phyloP scores from a whole-genome alignment of 306 rosid species.

The Casuarina cunninghamiana region DNA sequence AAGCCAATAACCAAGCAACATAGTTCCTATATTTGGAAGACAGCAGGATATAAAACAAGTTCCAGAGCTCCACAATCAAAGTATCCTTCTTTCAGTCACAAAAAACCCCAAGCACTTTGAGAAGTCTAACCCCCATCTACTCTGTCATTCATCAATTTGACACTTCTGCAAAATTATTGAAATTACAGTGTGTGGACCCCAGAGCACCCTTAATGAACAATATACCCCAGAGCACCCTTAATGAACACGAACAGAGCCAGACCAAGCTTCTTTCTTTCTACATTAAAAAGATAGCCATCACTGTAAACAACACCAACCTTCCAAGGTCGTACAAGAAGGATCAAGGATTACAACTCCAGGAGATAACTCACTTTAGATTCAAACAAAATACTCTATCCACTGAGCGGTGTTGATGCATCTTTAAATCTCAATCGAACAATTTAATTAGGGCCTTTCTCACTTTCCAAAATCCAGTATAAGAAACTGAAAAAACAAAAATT shows the following conservation, averaged over 20 bases:
- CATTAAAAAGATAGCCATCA: constrained; percentile 24
- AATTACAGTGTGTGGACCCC: constrained; percentile 8
- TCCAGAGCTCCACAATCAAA: constrained; percentile 3
- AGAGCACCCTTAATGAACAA: constrained; percentile 18
- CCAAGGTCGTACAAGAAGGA: constrained; percentile 23
- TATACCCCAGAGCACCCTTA: constrained; percentile 20
- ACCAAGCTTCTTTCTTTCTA: constrained; percentile 9
- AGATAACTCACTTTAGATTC: constrained; percentile 26
- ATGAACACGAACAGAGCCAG: not conserved
- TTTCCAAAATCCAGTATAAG: constrained; percentile 21
- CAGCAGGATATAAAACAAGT: constrained; percentile 25
- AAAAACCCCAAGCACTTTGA: not conserved
- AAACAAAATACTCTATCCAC: constrained; percentile 23
- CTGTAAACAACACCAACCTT: constrained; percentile 27
- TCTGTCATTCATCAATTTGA: not conserved
- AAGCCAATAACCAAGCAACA: constrained; percentile 15
- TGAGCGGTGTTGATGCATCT: constrained; percentile 24
- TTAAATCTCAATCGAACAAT: constrained; percentile 25
- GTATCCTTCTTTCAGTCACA: constrained; percentile 14
- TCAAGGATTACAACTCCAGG: constrained; percentile 24
- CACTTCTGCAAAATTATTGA: constrained; percentile 10
- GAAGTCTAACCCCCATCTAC: constrained; percentile 1
- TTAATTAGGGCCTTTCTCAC: constrained; percentile 25
- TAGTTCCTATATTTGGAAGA: constrained; percentile 19
- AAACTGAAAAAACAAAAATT: constrained; percentile 21